These are phyloP conservation scores for Tritrichomonas foetus DNA, from an alignment of 208 protist genomes.

Conservation along the genomic window DNA sequence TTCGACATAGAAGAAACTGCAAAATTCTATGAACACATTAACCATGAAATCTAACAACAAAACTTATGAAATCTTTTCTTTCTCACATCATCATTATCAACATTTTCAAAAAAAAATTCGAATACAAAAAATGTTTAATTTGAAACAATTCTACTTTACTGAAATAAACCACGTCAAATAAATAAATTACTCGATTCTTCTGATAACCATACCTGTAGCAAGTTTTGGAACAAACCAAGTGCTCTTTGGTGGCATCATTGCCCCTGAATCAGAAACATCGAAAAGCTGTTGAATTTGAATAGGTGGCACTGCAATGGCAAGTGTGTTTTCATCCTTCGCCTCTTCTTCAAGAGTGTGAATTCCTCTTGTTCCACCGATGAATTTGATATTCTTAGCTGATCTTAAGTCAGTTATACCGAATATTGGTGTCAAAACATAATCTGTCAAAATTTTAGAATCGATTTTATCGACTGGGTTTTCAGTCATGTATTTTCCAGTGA, in stretches of 20 bases:
- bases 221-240: constrained; percentile 43
- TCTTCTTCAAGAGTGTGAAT: neutral
- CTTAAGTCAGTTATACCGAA: constrained; percentile 29
- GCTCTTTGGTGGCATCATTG: constrained; percentile 40
- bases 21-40: no score
- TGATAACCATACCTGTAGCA: neutral
- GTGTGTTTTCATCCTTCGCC: neutral
- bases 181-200: neutral
- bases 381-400: neutral
- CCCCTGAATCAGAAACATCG: neutral
- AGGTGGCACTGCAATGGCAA: constrained; percentile 24
- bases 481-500: neutral
- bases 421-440: constrained; percentile 36
- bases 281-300: neutral
- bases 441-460: constrained; percentile 35
- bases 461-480: neutral
- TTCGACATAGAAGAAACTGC: no score
- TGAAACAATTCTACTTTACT: no score
- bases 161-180: no score
- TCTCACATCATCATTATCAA: no score
- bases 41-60: no score
- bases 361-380: constrained; percentile 34
- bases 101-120: no score
- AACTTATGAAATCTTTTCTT: no score
- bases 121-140: no score